These are phyloP conservation scores for Russula sp. DNA, from an alignment of 768 basidiomycete genomes.

Conservation along the genomic window DNA sequence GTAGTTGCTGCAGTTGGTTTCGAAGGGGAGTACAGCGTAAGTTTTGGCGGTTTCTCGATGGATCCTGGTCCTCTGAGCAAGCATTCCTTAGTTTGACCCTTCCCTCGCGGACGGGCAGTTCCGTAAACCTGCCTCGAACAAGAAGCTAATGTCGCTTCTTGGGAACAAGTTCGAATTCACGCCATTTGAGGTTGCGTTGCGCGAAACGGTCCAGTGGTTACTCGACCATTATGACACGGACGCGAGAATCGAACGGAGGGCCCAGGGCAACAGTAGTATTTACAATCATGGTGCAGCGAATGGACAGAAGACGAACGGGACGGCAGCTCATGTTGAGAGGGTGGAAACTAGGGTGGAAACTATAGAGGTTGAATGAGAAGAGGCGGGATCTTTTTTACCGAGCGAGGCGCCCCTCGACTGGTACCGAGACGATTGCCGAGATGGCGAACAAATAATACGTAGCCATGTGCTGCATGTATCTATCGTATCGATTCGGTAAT, in stretches of 20 bases:
- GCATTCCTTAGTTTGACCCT: conserved; percentile 66
- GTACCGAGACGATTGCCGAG: too few species aligned
- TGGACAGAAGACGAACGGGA: background rate
- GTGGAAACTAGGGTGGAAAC: background rate
- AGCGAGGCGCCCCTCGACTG: too few species aligned
- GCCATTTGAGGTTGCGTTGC: conserved; percentile 80
- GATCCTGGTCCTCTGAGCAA: conserved; percentile 1
- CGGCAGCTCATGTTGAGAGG: background rate
- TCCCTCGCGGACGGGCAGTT: conserved; percentile 88
- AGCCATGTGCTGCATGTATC: background rate
- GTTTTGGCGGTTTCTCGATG: conserved; percentile 30
- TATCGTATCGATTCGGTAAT: background rate
- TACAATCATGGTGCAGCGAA: background rate
- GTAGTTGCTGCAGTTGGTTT: conserved; percentile 83
- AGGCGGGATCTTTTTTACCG: too few species aligned
- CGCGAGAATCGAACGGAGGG: conserved; percentile 55
- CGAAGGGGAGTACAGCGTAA: conserved; percentile 68
- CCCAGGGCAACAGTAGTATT: background rate
- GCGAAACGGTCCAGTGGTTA: conserved; percentile 85
- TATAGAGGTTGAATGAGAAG: background rate
- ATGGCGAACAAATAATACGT: background rate
- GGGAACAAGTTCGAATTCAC: conserved; percentile 81
- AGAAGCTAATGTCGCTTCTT: conserved; percentile 73
- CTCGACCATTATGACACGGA: conserved; percentile 65
- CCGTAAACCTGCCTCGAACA: conserved; percentile 94